Evolutionary conservation across 805 yeast species (phyloP), one percentile per base, ranked within the genome.

Genomic region (Sporopachydermia lactativora): DNA sequence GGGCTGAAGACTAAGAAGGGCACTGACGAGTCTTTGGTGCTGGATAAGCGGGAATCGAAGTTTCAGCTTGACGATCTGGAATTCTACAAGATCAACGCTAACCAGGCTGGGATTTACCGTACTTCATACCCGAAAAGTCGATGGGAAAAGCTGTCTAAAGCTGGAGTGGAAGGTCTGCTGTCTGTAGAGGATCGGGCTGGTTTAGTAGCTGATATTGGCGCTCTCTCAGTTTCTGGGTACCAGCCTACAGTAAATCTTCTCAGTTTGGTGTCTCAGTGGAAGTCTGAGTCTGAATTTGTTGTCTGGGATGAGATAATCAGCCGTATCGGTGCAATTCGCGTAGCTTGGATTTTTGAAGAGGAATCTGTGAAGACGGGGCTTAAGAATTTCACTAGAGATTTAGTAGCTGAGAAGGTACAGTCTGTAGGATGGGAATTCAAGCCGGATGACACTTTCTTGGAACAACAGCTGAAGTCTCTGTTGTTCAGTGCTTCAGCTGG

Each of bases 401-500:
- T 83, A 49, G 71, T 78, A 41, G 56, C 68, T 35, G 64, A 65
- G 18, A 77, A 75, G 56, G 63, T 74, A 40, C 60, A 66, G 39
- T 54, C 66, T 40, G 53, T 78, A 17, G 95, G 94, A 36, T 77
- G 81, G 78, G 66, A 65, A 35, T 77, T 83, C 55, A 49, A 64
- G 15, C 67, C 62, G 8, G 43, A 59, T 18, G 84, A 74, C 48
- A 66, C 77, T 6, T 77, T 71, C 50, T 70, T 73, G 38, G 69
- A 66, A n/a, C 80, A 78, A 57, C 75, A 77, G 57, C 68, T 84
- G 58, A 82, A 81, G 62, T 65, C 79, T 4, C 59, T 70, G 18
- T 65, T 84, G 55, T 60, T 61, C 42, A 44, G 45, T n/a, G 47
- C 52, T 16, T 61, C 65, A 3, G 58, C 57, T 18, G 41, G 47